A percentile compares a stretch with the other conserved stretches of the same genome.
Conservation (phyloP, 2,329 filamentous ascomycete genomes). For the Ophiostoma populinum region DNA sequence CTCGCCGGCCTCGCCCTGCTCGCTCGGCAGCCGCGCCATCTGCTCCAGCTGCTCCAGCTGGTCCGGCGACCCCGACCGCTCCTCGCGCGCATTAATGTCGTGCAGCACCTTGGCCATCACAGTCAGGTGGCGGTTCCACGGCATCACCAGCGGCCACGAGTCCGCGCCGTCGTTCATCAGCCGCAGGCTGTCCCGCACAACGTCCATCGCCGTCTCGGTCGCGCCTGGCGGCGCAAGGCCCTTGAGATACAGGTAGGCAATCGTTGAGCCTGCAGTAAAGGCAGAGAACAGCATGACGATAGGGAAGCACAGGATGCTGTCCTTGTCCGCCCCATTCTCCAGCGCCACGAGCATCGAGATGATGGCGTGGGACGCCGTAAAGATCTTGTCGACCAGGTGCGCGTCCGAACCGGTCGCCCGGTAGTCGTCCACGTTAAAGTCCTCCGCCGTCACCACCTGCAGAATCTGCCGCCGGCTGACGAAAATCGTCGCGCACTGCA, state of each 20-base stretch:
- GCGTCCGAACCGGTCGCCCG: constrained; percentile 27
- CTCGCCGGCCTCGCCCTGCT: neutral
- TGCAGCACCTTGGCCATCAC: constrained; percentile 45
- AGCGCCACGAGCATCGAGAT: constrained; percentile 37
- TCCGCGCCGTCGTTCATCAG: constrained; percentile 42
- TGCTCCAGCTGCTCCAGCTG: constrained; percentile 18
- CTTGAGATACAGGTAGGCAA: constrained; percentile 45
- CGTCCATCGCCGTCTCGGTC: constrained; percentile 37
- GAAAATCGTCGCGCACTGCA: constrained; percentile 44
- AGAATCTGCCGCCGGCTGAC: constrained; percentile 41
- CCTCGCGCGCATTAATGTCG: constrained; percentile 27
- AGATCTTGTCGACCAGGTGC: constrained; percentile 36
- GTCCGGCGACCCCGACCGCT: constrained; percentile 19
- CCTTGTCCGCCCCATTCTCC: constrained; percentile 38
- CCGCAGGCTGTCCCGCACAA: constrained; percentile 40
- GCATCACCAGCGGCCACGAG: constrained; percentile 40
- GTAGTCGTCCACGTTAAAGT: constrained; percentile 36
- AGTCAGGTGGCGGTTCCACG: constrained; percentile 41
- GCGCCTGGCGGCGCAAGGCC: constrained; percentile 38
- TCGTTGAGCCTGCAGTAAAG: constrained; percentile 42
- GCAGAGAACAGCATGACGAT: constrained; percentile 47
- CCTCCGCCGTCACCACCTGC: constrained; percentile 35
- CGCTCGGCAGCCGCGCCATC: constrained; percentile 16
- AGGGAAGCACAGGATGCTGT: constrained; percentile 40
- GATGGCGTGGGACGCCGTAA: constrained; percentile 41